Evolutionary conservation across 148 eudicot species (phyloP).

Genomic region (Camellia lanceoleosa): DNA sequence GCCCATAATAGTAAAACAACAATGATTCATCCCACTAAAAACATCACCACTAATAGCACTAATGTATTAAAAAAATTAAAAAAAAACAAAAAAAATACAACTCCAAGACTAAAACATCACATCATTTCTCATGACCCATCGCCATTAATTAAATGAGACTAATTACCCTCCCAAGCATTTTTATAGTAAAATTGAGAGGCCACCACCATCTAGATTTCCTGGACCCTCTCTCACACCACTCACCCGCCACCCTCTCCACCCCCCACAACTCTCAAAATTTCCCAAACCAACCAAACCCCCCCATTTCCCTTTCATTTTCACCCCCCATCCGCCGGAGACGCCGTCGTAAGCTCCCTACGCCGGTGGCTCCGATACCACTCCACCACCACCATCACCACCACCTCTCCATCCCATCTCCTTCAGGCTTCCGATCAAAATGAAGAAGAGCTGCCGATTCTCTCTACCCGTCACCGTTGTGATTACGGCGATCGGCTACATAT

Average conservation of each 20-base stretch:
- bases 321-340: neutral
- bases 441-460: constrained; percentile 42
- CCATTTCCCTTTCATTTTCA: constrained; percentile 1
- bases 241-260: neutral
- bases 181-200: neutral
- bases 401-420: neutral
- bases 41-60: too few relatives aligned
- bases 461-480: constrained; percentile 54
- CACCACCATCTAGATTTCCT: neutral
- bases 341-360: constrained; percentile 18
- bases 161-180: too few relatives aligned
- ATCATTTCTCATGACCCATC: too few relatives aligned
- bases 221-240: neutral
- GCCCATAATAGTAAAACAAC: neutral
- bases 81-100: too few relatives aligned
- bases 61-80: too few relatives aligned
- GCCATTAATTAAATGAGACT: too few relatives aligned
- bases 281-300: neutral
- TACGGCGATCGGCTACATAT: constrained; percentile 56
- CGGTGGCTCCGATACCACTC: constrained; percentile 28
- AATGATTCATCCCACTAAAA: too few relatives aligned
- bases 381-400: neutral
- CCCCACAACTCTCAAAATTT: constrained; percentile 7
- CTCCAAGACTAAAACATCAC: too few relatives aligned
- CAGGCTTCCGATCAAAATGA: constrained; percentile 24